Base-by-base conservation (phyloP, 129 eudicot genomes). In the Scalesia atractyloides region DNA sequence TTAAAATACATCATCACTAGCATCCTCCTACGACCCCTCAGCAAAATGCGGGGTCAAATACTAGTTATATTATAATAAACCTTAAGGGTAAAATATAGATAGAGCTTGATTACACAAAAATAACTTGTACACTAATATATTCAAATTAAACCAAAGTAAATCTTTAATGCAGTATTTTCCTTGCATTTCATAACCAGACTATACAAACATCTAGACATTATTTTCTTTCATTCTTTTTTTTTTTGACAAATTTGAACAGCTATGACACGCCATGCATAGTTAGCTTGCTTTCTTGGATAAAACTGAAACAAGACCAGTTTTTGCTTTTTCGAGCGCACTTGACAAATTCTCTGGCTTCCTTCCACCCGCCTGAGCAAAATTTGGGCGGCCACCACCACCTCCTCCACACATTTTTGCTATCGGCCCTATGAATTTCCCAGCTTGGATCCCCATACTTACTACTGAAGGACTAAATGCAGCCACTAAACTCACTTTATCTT, bases 301-400 rank as follows among this genome's bases (percentile, higher is more conserved):
- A 73, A 81, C 57, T 5, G 85, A 66, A 66, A 90, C 76, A 36
- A 95, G 90, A 26, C 88, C 88, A 0, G 83, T 82, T 50, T 87
- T 87, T 33, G 97, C 99, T 70, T 80, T 83, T 50, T 86, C 89
- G 48, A 95, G 97, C 5, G 99, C 95, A 44, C 61, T 59, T n/a
- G 37, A 41, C 85, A 95, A 81, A 59, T 83, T 95, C 75, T 90
- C 94, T 8, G 99, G 96, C 81, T 90, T 89, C 73, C 88, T 83
- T 73, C 99, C 97, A 66, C 99, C 97, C 3, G 99, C 99, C 86
- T 95, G 99, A 26, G 99, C 99, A 49, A 90, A 86, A 76, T 88
- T 90, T 34, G 94, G 97, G 73, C 91, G 85, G 48, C 99, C 99
- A 43, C 97, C 97, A 3, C 99, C 99, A 9, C 91, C 96, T 36